Evolutionary conservation across 164 flowering plant species (phyloP).

Genomic region (Sextonia rubra): DNA sequence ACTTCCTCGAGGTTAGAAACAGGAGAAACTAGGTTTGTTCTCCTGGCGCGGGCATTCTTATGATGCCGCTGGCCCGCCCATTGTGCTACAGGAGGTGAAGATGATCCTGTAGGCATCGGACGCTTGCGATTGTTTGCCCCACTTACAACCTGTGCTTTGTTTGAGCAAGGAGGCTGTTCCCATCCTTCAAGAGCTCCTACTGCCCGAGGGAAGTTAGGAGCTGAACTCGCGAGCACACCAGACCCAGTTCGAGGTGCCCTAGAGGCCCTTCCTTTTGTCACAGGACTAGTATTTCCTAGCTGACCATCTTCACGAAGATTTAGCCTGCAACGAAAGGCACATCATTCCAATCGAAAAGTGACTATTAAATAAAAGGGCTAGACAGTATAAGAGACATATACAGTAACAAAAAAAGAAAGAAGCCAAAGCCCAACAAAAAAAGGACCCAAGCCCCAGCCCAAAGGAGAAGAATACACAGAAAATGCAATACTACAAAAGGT

Average conservation of each 20-base stretch:
- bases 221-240: slow-evolving; percentile 34
- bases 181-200: slow-evolving; percentile 54
- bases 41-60: slow-evolving; percentile 70
- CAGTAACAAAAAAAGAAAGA: too few relatives aligned
- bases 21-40: slow-evolving; percentile 74
- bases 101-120: slow-evolving; percentile 58
- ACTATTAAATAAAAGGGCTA: too few relatives aligned
- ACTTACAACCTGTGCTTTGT: slow-evolving; percentile 41
- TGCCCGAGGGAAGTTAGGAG: slow-evolving; percentile 50
- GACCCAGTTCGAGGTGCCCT: slow-evolving; percentile 64
- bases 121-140: slow-evolving; percentile 60
- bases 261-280: slow-evolving; percentile 69
- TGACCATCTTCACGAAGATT: slow-evolving; percentile 47
- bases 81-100: slow-evolving; percentile 79
- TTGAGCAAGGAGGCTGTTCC: slow-evolving; percentile 50
- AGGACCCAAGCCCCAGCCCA: too few relatives aligned
- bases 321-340: slow-evolving; percentile 30
- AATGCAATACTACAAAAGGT: too few relatives aligned
- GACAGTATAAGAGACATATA: too few relatives aligned
- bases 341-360: not conserved
- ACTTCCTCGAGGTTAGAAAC: slow-evolving; percentile 63
- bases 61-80: slow-evolving; percentile 90
- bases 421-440: too few relatives aligned
- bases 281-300: slow-evolving; percentile 31
- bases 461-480: too few relatives aligned